phyloP scores from a whole-genome alignment of 495 filamentous ascomycete genomes.

The Penicillium waksmanii region DNA sequence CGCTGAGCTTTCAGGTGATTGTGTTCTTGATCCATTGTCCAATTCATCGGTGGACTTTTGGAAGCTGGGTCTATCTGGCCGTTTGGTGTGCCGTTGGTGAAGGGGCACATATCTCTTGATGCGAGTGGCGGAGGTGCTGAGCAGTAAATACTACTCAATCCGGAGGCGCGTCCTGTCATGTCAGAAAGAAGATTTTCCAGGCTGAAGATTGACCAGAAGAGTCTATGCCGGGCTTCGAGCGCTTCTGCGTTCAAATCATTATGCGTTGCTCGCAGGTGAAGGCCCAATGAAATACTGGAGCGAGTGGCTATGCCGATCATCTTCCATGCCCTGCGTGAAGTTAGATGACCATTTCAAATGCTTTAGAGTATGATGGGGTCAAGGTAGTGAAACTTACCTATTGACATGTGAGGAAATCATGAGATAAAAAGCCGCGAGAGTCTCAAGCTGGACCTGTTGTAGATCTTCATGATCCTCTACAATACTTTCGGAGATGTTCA shows the following conservation, averaged over 20 bases:
- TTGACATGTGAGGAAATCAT: background rate
- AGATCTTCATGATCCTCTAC: constrained; percentile 11
- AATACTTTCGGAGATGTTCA: constrained; percentile 10
- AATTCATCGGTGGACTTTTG: background rate
- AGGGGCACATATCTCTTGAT: background rate
- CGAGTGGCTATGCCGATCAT: constrained; percentile 55
- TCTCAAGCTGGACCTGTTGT: constrained; percentile 21
- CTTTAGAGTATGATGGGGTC: background rate
- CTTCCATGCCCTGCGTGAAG: constrained; percentile 55
- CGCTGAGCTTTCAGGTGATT: background rate
- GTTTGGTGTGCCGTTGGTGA: background rate
- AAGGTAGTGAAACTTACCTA: background rate
- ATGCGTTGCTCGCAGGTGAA: constrained; percentile 52
- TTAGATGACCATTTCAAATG: constrained; percentile 29
- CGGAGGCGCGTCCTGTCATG: constrained; percentile 55
- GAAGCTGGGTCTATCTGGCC: background rate
- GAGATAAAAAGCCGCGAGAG: constrained; percentile 51
- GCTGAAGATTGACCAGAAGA: constrained; percentile 58
- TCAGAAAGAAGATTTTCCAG: constrained; percentile 51
- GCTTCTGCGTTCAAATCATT: constrained; percentile 27
- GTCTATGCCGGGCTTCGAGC: constrained; percentile 51
- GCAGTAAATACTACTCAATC: constrained; percentile 32
- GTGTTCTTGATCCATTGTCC: background rate
- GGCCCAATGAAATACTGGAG: constrained; percentile 50
- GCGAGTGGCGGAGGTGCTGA: background rate